Base-by-base conservation (phyloP, 1,284 basidiomycete species). In the Pascua sp. region DNA sequence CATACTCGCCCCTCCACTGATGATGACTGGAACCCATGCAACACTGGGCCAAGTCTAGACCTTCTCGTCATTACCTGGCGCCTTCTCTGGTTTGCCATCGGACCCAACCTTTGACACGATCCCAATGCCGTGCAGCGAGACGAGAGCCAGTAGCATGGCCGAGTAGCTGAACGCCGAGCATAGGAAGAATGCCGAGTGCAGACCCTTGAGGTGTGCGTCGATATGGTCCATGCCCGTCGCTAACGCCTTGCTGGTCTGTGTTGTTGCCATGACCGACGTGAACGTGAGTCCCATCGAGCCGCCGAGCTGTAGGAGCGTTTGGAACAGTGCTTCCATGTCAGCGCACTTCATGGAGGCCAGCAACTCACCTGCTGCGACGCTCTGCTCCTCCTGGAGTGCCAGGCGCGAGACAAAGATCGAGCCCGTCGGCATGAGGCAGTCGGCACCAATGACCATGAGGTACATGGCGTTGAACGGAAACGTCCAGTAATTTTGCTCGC, bases 341-440 rank as follows among this genome's bases (percentile, higher is more conserved):
- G 46, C 45, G 17, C 5, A 5, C 9, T 10, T 11, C 86, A 86
- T 18, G 42, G 18, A 11, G 4, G 10, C 17, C 17, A 17, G 44
- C 8, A 88, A 89, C 43, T 90, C 63, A 17, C 84, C 90, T 2
- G 86, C 87, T 2, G 85, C 84, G 1, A 90, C 80, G 68, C 83
- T 85, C 71, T 90, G 88, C 67, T 91, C 89, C 55, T 86, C 80
- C 2, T 83, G 83, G 4, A 80, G 72, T 2, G 83, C 81, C 15
- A 86, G 78, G 62, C 85, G 85, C 2, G 87, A 84, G 52, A 89
- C 82, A 67, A 88, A 90, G 17, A 90, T 75, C 3, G 84, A 85
- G 4, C 88, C 88, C 1, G 83, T 78, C 0, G 87, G 78, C 66
- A 85, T 89, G 7, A 88, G 83, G 63, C 67, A 88, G 67, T 90